Percentiles rank a stretch among this genome's conserved stretches.
These are phyloP conservation scores for Quercus phellos DNA, from an alignment of 331 rosid genomes.

Conservation along the genomic window DNA sequence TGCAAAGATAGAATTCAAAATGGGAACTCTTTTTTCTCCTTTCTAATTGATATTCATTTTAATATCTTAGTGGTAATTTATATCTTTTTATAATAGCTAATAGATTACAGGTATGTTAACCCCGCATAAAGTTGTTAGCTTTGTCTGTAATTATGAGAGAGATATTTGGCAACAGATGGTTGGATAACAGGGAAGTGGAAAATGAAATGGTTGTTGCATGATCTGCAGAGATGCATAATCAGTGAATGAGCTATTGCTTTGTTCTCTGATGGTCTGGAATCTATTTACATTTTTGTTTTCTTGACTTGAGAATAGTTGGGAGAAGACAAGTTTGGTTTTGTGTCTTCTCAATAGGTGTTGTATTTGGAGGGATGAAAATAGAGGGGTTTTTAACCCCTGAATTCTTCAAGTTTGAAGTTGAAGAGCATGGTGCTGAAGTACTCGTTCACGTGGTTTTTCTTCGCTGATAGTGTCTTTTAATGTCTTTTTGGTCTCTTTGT, in stretches of 20 bases:
- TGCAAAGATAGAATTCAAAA: not conserved
- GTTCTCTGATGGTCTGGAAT: not conserved
- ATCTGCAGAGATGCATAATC: not conserved
- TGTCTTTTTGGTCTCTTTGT: not conserved
- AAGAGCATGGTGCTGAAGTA: too few relatives aligned
- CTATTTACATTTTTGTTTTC: not conserved
- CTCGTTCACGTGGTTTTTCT: not conserved
- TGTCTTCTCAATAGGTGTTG: too few relatives aligned
- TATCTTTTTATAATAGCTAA: not conserved
- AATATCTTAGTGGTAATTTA: not conserved
- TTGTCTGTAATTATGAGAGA: not conserved
- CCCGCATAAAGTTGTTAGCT: not conserved
- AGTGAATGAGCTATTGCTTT: not conserved
- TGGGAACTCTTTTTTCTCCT: not conserved
- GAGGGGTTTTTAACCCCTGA: too few relatives aligned
- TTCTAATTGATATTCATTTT: not conserved
- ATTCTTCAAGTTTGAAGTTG: too few relatives aligned
- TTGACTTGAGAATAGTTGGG: not conserved
- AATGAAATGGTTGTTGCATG: not conserved
- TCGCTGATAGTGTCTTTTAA: not conserved
- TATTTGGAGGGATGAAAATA: too few relatives aligned
- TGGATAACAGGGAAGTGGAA: not conserved
- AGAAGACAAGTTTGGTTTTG: too few relatives aligned
- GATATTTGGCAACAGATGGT: not conserved
- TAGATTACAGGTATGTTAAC: not conserved